Percentiles rank a stretch among this genome's conserved stretches.
phyloP scores from a whole-genome alignment of 1,284 basidiomycete species.

The Cystobasidium pallidum region DNA sequence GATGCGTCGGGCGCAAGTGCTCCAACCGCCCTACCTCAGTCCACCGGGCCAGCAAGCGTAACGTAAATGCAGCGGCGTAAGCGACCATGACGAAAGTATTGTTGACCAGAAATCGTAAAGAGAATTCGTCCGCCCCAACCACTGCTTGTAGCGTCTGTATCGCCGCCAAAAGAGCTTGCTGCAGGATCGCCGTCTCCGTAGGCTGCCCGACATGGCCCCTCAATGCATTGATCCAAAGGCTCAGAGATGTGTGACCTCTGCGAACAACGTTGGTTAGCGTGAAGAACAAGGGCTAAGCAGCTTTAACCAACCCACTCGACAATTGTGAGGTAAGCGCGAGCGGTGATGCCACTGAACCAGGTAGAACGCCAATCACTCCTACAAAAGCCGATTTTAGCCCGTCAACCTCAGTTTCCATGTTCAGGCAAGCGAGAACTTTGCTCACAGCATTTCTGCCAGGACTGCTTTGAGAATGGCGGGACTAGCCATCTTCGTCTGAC shows the following conservation, averaged over 20 bases:
- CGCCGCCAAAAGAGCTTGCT: conserved; percentile 32
- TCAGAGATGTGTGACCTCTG: conserved; percentile 26
- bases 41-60: conserved; percentile 21
- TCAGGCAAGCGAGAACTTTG: no score
- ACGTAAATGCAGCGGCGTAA: conserved; percentile 21
- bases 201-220: conserved; percentile 26
- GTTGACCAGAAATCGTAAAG: conserved; percentile 28
- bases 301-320: conserved; percentile 8
- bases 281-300: no score
- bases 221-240: conserved; percentile 22
- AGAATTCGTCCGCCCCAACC: conserved; percentile 13
- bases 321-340: conserved; percentile 12
- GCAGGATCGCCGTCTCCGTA: conserved; percentile 25
- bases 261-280: background rate
- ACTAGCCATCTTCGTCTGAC: conserved; percentile 12
- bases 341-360: background rate
- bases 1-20: no score
- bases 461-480: conserved; percentile 16
- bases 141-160: conserved; percentile 34
- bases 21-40: background rate
- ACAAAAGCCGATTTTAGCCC: background rate
- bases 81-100: conserved; percentile 38
- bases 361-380: conserved; percentile 8
- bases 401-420: no score
- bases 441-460: conserved; percentile 11